Base-by-base conservation (phyloP, 2,329 filamentous ascomycete species). In the Escovopsis sp. region DNA sequence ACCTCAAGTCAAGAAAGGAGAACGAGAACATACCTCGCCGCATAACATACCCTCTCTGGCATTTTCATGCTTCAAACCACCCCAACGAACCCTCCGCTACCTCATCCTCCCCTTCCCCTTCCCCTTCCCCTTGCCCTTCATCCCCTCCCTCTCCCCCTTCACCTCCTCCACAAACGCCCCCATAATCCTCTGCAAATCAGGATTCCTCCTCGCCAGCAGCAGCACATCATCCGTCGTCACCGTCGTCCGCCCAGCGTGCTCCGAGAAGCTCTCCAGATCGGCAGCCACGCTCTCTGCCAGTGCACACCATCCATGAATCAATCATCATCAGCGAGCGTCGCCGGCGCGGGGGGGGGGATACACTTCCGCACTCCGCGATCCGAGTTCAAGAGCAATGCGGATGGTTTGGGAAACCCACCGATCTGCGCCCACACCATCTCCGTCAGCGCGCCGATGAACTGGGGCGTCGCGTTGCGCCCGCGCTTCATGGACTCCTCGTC, bases 371-470 rank as follows among this genome's bases (percentile, higher is more conserved):
- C n/a, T n/a, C n/a, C n/a, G n/a, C n/a, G n/a, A n/a, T n/a, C n/a
- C n/a, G n/a, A n/a, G n/a, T n/a, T n/a, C n/a, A n/a, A n/a, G n/a
- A n/a, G n/a, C n/a, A n/a, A n/a, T n/a, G n/a, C n/a, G n/a, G n/a
- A n/a, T n/a, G n/a, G n/a, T n/a, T n/a, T n/a, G n/a, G 14, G 32
- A 29, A 16, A 40, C 43, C 2, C 43, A 89, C 86, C 83, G 40
- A 94, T 82, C 51, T 94, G 87, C 1, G 79, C 74, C 78, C 84
- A 94, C 7, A 89, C 81, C 60, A 94, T 74, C 59, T 94, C 87
- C 1, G 84, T 91, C 55, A 93, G 60, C 0, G 82, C 81, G 8
- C 81, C 86, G 50, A 93, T 93, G 59, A 93, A 94, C 55, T 94
- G 86, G 2, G 85, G 85, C 24, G 89, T 94, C 7, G 88, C 85